These are phyloP conservation scores for Phytophthora pini DNA, from an alignment of 352 stramenopile species.

Conservation along the genomic window DNA sequence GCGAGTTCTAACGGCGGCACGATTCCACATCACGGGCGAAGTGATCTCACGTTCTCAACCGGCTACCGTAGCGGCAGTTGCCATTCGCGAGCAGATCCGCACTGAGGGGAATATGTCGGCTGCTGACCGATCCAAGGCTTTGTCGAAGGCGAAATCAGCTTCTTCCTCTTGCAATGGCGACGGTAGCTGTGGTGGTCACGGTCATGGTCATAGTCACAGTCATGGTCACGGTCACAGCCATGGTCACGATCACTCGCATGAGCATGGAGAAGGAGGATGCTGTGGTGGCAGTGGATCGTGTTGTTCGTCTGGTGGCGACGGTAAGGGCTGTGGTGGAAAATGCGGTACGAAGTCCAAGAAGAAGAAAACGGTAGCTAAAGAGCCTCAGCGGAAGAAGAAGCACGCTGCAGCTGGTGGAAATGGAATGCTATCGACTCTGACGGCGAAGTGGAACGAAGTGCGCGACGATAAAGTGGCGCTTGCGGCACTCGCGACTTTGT, in stretches of 20 bases:
- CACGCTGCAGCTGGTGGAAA: slow-evolving; percentile 6
- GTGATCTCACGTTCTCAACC: slow-evolving; percentile 69
- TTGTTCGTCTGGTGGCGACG: slow-evolving; percentile 39
- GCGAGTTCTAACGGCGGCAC: slow-evolving; percentile 51
- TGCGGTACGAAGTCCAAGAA: slow-evolving; percentile 47
- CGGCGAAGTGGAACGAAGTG: slow-evolving; percentile 39
- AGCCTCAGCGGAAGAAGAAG: slow-evolving; percentile 28
- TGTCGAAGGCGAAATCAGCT: slow-evolving; percentile 33
- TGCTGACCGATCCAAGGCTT: slow-evolving; percentile 36
- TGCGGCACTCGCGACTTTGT: slow-evolving; percentile 50
- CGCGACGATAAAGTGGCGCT: slow-evolving; percentile 66
- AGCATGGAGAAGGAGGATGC: slow-evolving; percentile 34
- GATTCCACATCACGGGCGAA: slow-evolving; percentile 81
- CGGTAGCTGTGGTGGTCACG: slow-evolving; percentile 34
- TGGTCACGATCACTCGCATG: slow-evolving; percentile 24
- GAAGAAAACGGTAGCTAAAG: slow-evolving; percentile 27
- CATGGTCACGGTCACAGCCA: slow-evolving; percentile 12
- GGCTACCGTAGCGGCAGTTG: slow-evolving; percentile 51
- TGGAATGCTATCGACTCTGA: slow-evolving; percentile 18
- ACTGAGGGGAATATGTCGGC: slow-evolving; percentile 41
- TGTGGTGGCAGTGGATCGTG: slow-evolving; percentile 43
- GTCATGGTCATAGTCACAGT: slow-evolving; percentile 7
- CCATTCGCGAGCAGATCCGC: slow-evolving; percentile 61
- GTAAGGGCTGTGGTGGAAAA: slow-evolving; percentile 37
- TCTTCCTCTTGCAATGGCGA: slow-evolving; percentile 34